Evolutionary conservation across 1,139 yeast genomes (phyloP), one percentile per base, ranked within the genome.

Genomic region (Candida labiduridarum): DNA sequence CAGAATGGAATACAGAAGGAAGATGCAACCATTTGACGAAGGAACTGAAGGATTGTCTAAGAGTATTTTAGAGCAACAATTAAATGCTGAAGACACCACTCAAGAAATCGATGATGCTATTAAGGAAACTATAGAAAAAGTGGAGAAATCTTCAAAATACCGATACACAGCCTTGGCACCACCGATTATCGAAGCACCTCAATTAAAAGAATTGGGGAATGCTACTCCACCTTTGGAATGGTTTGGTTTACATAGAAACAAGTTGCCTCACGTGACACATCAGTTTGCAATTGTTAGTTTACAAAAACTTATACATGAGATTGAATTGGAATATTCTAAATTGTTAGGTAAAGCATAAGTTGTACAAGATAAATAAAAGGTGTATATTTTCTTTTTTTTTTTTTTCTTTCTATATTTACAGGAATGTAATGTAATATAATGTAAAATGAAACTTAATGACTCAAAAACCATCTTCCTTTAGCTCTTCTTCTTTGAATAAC

Each of bases 161-260:
- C 65, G 56, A 0, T 94, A 94, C 59, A 63, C 78, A 15, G 82
- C 98, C 0, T 62, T 88, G 27, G 83, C 80, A 38, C 87, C 88
- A 9, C 96, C 97, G 1, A 74, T 82, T 9, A 90, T 94, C 44
- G 96, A 89, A 54, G 89, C 94, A 22, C 98, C 98, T 1, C 95
- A 87, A 59, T 74, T 94, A 59, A 84, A 85, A 60, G 98, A 94
- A 62, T 76, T 94, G 62, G 98, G 98, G 30, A 94, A 88, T 68
- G 98, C 97, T 1, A 94, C 99, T 0, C 99, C 99, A 1, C 98
- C 99, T 2, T 72, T 94, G 54, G 98, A 94, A 65, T 94, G 99
- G 99, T 88, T 94, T 71, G 99, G 99, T 0, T 76, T 94, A 31
- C 95, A 94, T 64, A 77, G 98, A 58, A 82, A 85, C 59, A 83